Base-by-base conservation (phyloP, 129 eudicot species). In the Rutidosis leptorrhynchoides region DNA sequence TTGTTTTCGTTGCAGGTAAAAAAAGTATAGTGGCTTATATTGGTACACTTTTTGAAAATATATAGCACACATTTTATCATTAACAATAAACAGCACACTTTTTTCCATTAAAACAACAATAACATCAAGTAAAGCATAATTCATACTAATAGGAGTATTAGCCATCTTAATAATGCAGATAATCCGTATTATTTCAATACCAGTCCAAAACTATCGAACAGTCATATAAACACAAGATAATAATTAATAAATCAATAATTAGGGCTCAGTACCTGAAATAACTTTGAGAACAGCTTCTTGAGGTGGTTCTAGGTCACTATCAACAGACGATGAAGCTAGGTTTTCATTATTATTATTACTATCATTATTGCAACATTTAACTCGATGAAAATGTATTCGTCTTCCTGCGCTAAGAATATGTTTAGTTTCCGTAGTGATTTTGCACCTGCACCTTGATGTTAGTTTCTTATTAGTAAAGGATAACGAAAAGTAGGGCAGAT, bases 261-360 rank as follows among this genome's bases (percentile, higher is more conserved):
- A 16, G 56, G 4, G 63, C 12, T 40, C 3, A 54, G 46, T 37
- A 87, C 98, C 98, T 82, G 98, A 88, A 72, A 93, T 88, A 68
- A 90, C 92, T 78, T 93, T 88, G 67, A 93, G 94, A 72, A 93
- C 91, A 64, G 92, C 98, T 77, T 93, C 98, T 62, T 93, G 98
- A 66, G 98, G 96, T 27, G 87, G 95, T 51, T 85, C 95, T 29
- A 64, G 74, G 59, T 74, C 88, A 43, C 70, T 56, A 8, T 48
- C 72, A 8, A 32, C 29, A 25, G 55, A 17, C 23, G 55, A 17
- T 49, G 23, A 17, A 23, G 2, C 55, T 20, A 20, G 9, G 9
- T 49, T 20, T 17, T 49, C 55, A n/a, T 49, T 2, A 35, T 35
- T 3, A 1, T 35, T 3, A 49, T 49, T 49, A 49, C 23, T 17